These are phyloP conservation scores for Dioscorea alata DNA, from an alignment of 106 monocot genomes.

Conservation along the genomic window DNA sequence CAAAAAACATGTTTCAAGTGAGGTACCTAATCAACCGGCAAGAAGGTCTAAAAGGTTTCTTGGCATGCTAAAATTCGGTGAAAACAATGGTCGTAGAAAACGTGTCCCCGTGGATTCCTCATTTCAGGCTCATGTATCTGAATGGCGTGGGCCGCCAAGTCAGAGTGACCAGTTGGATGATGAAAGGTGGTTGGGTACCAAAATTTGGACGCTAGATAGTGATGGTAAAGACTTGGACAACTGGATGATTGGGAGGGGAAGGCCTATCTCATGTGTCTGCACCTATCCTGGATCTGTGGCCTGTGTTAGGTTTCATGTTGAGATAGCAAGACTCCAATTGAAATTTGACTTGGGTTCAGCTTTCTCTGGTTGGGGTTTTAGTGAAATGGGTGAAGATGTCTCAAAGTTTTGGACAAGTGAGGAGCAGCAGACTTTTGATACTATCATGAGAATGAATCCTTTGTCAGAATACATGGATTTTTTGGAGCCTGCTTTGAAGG, in stretches of 20 bases:
- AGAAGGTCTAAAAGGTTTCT: constrained; percentile 53
- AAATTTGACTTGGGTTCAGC: constrained; percentile 48
- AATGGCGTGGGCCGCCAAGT: constrained; percentile 28
- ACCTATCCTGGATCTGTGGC: constrained; percentile 31
- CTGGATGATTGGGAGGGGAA: constrained; percentile 29
- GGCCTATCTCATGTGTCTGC: constrained; percentile 38
- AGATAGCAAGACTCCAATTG: constrained; percentile 33
- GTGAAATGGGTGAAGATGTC: constrained; percentile 75
- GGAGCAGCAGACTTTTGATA: constrained; percentile 44
- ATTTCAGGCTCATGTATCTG: constrained; percentile 67
- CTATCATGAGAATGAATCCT: constrained; percentile 35
- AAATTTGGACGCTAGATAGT: constrained; percentile 41
- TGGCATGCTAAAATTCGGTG: constrained; percentile 13
- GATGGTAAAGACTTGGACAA: not conserved
- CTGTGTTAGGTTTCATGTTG: constrained; percentile 57
- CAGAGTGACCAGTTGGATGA: constrained; percentile 10
- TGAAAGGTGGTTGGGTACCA: constrained; percentile 51
- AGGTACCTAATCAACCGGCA: constrained; percentile 8
- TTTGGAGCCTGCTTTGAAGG: constrained; percentile 34
- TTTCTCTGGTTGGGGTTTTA: constrained; percentile 50
- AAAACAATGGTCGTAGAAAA: constrained; percentile 17
- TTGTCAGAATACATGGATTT: constrained; percentile 32
- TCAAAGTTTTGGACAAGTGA: constrained; percentile 38
- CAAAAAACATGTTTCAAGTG: too few relatives aligned
- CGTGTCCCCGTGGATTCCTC: constrained; percentile 43